Evolutionary conservation across 495 filamentous ascomycete genomes (phyloP).

Genomic region (Penicillium macrosclerotiorum): DNA sequence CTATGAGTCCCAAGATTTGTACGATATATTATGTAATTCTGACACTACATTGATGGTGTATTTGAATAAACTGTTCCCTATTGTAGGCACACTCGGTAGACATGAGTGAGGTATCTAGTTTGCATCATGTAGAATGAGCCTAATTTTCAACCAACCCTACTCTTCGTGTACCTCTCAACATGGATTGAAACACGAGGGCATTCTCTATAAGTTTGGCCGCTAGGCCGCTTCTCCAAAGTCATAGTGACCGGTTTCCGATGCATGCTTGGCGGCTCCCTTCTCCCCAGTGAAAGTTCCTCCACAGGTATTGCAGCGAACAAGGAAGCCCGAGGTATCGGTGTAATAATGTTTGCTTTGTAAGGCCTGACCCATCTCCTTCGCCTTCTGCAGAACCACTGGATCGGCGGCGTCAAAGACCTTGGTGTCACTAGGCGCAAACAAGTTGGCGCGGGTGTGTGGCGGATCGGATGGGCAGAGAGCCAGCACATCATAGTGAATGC

Average conservation of each 20-base stretch:
- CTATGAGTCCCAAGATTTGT: constrained; percentile 29
- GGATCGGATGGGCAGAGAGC: constrained; percentile 67
- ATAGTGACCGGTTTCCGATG: constrained; percentile 61
- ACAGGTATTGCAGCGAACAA: constrained; percentile 78
- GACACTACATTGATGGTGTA: too few relatives aligned
- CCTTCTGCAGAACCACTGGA: constrained; percentile 64
- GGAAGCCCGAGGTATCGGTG: constrained; percentile 82
- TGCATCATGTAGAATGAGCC: too few relatives aligned
- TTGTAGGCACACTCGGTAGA: too few relatives aligned
- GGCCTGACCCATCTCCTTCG: constrained; percentile 69
- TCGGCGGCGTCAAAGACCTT: constrained; percentile 74
- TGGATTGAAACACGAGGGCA: too few relatives aligned
- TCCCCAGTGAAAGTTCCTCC: constrained; percentile 72
- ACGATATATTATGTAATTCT: constrained; percentile 28
- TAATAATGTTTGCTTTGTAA: constrained; percentile 77
- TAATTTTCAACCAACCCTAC: too few relatives aligned
- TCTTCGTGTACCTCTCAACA: too few relatives aligned
- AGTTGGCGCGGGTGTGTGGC: constrained; percentile 53
- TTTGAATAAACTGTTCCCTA: too few relatives aligned
- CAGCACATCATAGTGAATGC: constrained; percentile 95
- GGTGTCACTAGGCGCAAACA: constrained; percentile 69
- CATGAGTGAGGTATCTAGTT: too few relatives aligned
- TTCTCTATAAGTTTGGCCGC: not conserved
- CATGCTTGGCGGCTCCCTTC: constrained; percentile 66
- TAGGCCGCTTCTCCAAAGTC: constrained; percentile 67